Evolutionary conservation across 257 asterid species (phyloP).

Genomic region (Solanum piurae): DNA sequence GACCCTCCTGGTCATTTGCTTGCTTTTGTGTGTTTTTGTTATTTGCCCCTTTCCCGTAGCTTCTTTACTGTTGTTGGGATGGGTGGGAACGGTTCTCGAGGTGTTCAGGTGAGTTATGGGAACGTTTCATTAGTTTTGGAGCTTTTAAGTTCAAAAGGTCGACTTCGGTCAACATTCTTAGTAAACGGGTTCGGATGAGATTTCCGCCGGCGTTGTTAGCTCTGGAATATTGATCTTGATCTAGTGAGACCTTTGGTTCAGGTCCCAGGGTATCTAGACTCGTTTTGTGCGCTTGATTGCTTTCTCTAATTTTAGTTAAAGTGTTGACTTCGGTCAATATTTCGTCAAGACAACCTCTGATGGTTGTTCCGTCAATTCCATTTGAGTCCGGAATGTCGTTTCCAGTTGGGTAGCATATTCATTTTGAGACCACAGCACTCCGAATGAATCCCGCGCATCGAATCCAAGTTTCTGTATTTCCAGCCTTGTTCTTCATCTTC

Average conservation of each 20-base stretch:
- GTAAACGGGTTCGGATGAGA: neutral
- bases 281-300: neutral
- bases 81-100: neutral
- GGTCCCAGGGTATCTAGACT: neutral
- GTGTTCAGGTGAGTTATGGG: neutral
- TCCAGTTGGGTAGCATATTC: neutral
- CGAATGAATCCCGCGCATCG: neutral
- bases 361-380: neutral
- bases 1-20: neutral
- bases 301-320: neutral
- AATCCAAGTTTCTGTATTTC: neutral
- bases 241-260: neutral
- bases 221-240: neutral
- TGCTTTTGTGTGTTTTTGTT: neutral
- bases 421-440: neutral
- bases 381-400: neutral
- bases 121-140: neutral
- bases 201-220: neutral
- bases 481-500: neutral
- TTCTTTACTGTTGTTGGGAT: neutral
- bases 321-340: neutral
- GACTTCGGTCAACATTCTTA: neutral
- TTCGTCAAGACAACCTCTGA: neutral
- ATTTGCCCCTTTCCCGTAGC: neutral
- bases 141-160: neutral